Percentiles rank a stretch among this genome's conserved stretches.
phyloP scores from a whole-genome alignment of 768 basidiomycete genomes.

The Clitopilus hobsonii region DNA sequence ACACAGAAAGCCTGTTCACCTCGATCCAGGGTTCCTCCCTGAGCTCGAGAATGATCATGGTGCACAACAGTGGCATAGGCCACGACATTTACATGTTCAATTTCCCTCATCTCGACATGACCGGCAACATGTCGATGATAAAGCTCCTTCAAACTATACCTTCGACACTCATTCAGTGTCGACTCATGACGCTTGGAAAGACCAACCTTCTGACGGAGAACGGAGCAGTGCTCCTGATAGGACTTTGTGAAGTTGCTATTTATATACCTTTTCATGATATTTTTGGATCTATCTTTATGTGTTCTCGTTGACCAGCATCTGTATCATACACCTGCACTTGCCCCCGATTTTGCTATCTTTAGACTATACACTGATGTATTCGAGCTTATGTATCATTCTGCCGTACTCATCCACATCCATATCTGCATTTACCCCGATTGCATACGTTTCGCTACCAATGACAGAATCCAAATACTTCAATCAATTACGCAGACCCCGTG shows the following conservation, averaged over 20 bases:
- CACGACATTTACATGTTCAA: not conserved
- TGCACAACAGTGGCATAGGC: not conserved
- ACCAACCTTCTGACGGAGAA: not conserved
- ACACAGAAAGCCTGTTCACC: not conserved
- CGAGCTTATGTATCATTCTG: not conserved
- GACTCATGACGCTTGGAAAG: not conserved
- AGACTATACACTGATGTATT: not conserved
- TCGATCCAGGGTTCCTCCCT: not conserved
- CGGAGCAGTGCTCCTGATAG: not conserved
- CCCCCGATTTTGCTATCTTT: not conserved
- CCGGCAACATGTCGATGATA: not conserved
- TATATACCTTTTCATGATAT: not conserved
- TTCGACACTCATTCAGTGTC: not conserved
- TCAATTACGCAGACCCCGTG: too few relatives aligned
- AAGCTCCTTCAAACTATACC: not conserved
- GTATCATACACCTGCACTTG: not conserved
- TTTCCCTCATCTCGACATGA: not conserved
- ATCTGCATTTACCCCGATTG: not conserved
- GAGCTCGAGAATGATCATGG: not conserved
- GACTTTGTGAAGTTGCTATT: not conserved
- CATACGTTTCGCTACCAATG: too few relatives aligned
- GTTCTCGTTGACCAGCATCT: not conserved
- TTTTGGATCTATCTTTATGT: not conserved
- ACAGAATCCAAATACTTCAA: too few relatives aligned
- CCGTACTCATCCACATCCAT: not conserved